These are phyloP conservation scores for Kingdonia uniflora DNA, from an alignment of 164 flowering plant genomes.

Conservation along the genomic window DNA sequence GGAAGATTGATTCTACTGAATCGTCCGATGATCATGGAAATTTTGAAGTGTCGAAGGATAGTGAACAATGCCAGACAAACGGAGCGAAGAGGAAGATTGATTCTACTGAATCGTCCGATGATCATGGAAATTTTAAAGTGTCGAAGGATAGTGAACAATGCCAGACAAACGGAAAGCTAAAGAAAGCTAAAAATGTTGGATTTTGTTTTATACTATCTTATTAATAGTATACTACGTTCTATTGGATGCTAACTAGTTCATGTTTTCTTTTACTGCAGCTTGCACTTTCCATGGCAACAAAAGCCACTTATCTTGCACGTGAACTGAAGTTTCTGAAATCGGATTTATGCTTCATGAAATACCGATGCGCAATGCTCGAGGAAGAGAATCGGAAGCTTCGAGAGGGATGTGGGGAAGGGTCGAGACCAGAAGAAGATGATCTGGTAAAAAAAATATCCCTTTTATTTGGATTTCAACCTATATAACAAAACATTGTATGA, in stretches of 20 bases:
- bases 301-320: slow-evolving; percentile 63
- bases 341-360: slow-evolving; percentile 63
- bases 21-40: slow-evolving; percentile 22
- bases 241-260: neutral
- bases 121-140: slow-evolving; percentile 15
- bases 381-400: slow-evolving; percentile 77
- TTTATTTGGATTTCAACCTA: neutral
- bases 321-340: slow-evolving; percentile 67
- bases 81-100: slow-evolving; percentile 50
- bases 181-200: slow-evolving; percentile 69
- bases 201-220: neutral
- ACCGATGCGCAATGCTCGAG: slow-evolving; percentile 59
- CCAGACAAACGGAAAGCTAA: slow-evolving; percentile 36
- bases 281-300: slow-evolving; percentile 82
- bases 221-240: neutral
- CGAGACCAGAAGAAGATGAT: slow-evolving; percentile 87
- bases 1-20: slow-evolving; percentile 39
- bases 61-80: slow-evolving; percentile 18
- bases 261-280: slow-evolving; percentile 32
- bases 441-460: slow-evolving; percentile 45
- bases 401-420: slow-evolving; percentile 50
- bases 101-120: slow-evolving; percentile 22
- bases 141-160: slow-evolving; percentile 19
- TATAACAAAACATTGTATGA: neutral
- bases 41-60: slow-evolving; percentile 13